These are phyloP conservation scores for Pythium phragmiticola DNA, from an alignment of 352 stramenopile genomes.

Conservation along the genomic window DNA sequence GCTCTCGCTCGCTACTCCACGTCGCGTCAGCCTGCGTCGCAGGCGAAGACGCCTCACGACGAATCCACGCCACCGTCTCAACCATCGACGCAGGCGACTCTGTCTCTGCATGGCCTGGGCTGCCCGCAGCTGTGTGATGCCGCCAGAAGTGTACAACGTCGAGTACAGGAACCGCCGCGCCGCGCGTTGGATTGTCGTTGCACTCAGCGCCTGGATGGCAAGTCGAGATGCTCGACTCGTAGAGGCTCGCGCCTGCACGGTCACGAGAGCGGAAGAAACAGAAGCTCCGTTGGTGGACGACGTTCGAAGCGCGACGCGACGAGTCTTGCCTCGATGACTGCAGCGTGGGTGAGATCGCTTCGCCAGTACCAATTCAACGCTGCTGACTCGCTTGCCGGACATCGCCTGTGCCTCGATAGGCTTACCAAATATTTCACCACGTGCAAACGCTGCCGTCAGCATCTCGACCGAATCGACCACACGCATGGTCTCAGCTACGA, in stretches of 20 bases:
- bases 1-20: not conserved
- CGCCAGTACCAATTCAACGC: not conserved
- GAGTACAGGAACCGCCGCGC: conserved; percentile 18
- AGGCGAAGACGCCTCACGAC: not conserved
- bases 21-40: conserved; percentile 2
- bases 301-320: not conserved
- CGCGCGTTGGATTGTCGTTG: conserved; percentile 17
- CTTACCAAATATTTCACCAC: not conserved
- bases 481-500: not conserved
- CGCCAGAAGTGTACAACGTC: conserved; percentile 9
- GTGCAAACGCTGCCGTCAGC: conserved; percentile 14
- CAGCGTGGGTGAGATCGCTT: not conserved
- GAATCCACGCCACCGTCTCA: conserved; percentile 12
- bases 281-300: not conserved
- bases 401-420: not conserved
- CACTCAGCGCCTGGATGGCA: conserved; percentile 7
- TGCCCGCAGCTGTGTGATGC: not conserved
- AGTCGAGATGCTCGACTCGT: conserved; percentile 13
- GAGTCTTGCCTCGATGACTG: not conserved
- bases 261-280: not conserved
- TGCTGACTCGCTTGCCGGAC: not conserved
- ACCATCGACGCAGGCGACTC: not conserved
- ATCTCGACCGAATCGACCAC: conserved; percentile 8
- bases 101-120: not conserved
- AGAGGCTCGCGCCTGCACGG: not conserved